Percentiles rank a stretch among this genome's conserved stretches.
phyloP scores from a whole-genome alignment of 2,329 filamentous ascomycete species.

The Aureobasidium sp. region DNA sequence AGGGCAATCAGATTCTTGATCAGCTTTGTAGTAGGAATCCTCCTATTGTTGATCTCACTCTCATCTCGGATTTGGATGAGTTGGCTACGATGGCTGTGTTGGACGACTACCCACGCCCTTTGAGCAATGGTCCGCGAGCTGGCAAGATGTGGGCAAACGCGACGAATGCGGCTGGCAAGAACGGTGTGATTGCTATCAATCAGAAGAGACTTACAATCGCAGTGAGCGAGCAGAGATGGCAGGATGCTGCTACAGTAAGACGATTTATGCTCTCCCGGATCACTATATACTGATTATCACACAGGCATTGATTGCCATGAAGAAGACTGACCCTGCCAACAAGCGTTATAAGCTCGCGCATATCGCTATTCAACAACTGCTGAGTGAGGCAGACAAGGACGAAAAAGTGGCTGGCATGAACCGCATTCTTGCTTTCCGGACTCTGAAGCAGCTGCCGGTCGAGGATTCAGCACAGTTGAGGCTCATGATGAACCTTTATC shows the following conservation, averaged over 20 bases:
- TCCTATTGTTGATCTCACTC: conserved; percentile 17
- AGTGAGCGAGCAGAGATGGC: conserved; percentile 23
- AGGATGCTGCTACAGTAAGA: conserved; percentile 23
- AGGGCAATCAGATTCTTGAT: conserved; percentile 15
- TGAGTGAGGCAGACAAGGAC: conserved; percentile 10
- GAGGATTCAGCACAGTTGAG: conserved; percentile 8
- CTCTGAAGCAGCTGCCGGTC: background rate
- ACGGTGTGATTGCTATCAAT: conserved; percentile 16
- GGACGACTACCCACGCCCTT: conserved; percentile 22
- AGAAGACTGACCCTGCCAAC: conserved; percentile 24
- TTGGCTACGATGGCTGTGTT: conserved; percentile 20
- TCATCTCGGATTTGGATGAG: conserved; percentile 20
- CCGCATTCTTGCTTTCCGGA: conserved; percentile 12
- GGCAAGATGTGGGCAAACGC: conserved; percentile 28
- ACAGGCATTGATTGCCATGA: conserved; percentile 28
- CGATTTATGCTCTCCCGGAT: no score
- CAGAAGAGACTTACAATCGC: conserved; percentile 25
- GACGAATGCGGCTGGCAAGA: conserved; percentile 18
- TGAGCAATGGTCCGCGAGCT: conserved; percentile 22
- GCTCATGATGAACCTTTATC: conserved; percentile 10
- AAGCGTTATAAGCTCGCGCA: conserved; percentile 28
- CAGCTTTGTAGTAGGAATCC: conserved; percentile 20
- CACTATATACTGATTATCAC: background rate
- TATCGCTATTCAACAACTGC: conserved; percentile 12
- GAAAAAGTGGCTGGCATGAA: conserved; percentile 13